Conservation (phyloP, 345 rosid species). For the Pugionium cornutum region DNA sequence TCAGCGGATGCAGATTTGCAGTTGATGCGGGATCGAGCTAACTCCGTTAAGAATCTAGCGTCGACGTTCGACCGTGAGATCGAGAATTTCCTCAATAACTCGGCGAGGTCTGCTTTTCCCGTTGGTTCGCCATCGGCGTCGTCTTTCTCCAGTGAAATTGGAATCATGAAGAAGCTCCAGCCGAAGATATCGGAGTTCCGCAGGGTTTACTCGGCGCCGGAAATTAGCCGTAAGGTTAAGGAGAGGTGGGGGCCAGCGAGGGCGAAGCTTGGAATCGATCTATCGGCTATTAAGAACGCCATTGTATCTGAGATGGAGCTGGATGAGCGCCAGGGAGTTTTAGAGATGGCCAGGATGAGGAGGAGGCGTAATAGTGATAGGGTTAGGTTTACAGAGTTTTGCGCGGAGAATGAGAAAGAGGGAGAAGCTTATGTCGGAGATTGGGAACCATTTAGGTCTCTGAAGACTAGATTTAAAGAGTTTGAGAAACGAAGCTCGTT, state of each 20-base stretch:
- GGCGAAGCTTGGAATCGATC: constrained; percentile 71
- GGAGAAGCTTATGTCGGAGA: constrained; percentile 52
- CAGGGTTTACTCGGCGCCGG: constrained; percentile 90
- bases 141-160: constrained; percentile 54
- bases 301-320: constrained; percentile 62
- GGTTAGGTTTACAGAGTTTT: constrained; percentile 55
- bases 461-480: constrained; percentile 70
- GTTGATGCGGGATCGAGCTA: constrained; percentile 81
- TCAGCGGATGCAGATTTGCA: constrained; percentile 94
- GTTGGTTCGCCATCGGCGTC: constrained; percentile 51
- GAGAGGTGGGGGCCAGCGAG: constrained; percentile 77
- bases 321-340: constrained; percentile 42
- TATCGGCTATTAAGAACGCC: constrained; percentile 80
- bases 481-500: constrained; percentile 74
- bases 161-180: constrained; percentile 81
- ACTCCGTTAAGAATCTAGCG: constrained; percentile 81
- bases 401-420: constrained; percentile 41
- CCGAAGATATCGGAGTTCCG: constrained; percentile 90
- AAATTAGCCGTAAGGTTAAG: constrained; percentile 76
- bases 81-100: constrained; percentile 68
- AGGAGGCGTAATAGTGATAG: constrained; percentile 51
- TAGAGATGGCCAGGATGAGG: constrained; percentile 54
- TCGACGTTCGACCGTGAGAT: constrained; percentile 81
- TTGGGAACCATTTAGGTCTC: constrained; percentile 80
- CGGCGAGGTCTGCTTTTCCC: constrained; percentile 64